phyloP scores from a whole-genome alignment of 176 grass and related monocot genomes.

The Triticum timopheevii region DNA sequence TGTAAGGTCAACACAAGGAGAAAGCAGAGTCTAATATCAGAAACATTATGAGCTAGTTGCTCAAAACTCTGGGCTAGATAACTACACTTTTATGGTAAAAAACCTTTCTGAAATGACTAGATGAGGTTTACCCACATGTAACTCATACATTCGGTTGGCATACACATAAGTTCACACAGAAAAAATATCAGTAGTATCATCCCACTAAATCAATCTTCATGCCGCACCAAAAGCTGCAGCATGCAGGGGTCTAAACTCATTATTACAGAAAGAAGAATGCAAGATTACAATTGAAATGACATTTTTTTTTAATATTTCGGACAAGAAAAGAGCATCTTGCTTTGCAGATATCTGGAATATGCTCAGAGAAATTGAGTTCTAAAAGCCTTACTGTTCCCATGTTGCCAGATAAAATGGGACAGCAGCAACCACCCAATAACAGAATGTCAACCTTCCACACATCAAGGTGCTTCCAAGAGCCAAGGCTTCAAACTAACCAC shows the following conservation, averaged over 20 bases:
- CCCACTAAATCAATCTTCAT: neutral
- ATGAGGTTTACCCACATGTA: neutral
- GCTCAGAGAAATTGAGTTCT: slow-evolving; percentile 13
- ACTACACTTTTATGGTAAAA: neutral
- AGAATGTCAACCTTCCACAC: slow-evolving; percentile 79
- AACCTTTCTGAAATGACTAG: neutral
- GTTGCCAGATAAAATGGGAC: slow-evolving; percentile 95
- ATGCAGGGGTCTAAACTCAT: slow-evolving; percentile 1
- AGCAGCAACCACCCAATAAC: slow-evolving; percentile 85
- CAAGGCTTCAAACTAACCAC: slow-evolving; percentile 86
- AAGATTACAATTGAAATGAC: neutral
- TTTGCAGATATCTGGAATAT: slow-evolving; percentile 15
- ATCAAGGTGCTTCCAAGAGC: slow-evolving; percentile 92
- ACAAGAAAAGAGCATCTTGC: neutral
- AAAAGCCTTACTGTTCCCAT: slow-evolving; percentile 90
- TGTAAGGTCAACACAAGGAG: neutral
- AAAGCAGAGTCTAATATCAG: neutral
- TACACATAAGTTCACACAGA: neutral
- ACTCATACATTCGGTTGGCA: neutral
- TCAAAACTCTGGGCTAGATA: neutral
- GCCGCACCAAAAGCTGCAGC: neutral
- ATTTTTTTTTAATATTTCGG: neutral
- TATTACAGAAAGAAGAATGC: neutral
- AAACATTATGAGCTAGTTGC: neutral
- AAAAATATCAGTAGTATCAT: neutral